Conservation (phyloP, 768 basidiomycete genomes). For the Psilocybe sp. region DNA sequence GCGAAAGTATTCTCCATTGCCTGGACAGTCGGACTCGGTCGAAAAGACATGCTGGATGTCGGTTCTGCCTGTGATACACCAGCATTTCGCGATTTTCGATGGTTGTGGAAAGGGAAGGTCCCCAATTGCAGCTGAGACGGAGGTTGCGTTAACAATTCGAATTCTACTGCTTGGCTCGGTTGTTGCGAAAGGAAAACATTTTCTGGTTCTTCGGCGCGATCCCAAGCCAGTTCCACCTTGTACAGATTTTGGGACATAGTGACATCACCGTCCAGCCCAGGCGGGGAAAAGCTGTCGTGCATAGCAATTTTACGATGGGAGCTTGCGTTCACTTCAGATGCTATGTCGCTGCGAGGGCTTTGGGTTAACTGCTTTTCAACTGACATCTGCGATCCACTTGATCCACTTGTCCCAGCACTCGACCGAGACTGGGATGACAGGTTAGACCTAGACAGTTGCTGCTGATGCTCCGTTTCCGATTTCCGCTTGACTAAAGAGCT, state of each 20-base stretch:
- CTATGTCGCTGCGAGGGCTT: constrained; percentile 16
- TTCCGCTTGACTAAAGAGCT: constrained; percentile 16
- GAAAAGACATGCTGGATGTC: constrained; percentile 6
- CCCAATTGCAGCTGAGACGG: constrained; percentile 18
- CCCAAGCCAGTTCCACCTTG: constrained; percentile 8
- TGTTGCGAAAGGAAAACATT: not conserved
- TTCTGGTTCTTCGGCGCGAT: not conserved
- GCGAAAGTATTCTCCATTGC: too few species aligned
- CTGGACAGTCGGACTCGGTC: not conserved
- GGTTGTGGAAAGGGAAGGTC: constrained; percentile 15
- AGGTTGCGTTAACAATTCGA: constrained; percentile 16
- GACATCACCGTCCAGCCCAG: not conserved
- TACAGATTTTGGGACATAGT: constrained; percentile 1
- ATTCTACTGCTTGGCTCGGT: not conserved
- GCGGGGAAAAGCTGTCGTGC: not conserved
- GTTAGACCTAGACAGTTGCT: constrained; percentile 2
- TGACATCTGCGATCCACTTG: constrained; percentile 34
- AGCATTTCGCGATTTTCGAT: constrained; percentile 2
- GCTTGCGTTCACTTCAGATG: not conserved
- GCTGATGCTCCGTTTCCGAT: constrained; percentile 6
- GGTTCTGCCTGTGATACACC: constrained; percentile 3
- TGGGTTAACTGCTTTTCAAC: constrained; percentile 53
- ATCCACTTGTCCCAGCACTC: constrained; percentile 23
- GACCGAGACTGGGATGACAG: constrained; percentile 10
- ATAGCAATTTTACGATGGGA: not conserved